phyloP scores from a whole-genome alignment of 2,329 filamentous ascomycete species.

The Penicillium sp. region DNA sequence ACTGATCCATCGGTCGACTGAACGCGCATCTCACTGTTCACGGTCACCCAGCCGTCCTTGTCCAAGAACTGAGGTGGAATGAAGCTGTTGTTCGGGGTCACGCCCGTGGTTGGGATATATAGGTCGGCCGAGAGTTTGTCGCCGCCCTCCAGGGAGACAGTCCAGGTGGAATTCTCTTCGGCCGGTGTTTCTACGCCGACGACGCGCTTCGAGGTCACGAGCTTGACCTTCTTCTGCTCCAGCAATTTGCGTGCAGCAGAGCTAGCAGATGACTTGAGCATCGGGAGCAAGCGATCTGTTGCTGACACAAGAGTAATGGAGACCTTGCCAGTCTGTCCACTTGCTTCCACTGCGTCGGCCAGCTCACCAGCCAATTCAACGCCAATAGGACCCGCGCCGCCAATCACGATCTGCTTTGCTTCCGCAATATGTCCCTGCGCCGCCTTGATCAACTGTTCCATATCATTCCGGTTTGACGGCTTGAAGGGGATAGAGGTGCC shows the following conservation, averaged over 20 bases:
- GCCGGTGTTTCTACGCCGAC: conserved; percentile 31
- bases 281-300: conserved; percentile 27
- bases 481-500: conserved; percentile 40
- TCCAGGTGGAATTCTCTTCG: conserved; percentile 37
- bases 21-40: conserved; percentile 39
- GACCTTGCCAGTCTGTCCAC: conserved; percentile 33
- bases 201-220: conserved; percentile 37
- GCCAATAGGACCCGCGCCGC: conserved; percentile 49
- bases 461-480: conserved; percentile 39
- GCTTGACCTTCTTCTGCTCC: conserved; percentile 46
- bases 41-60: conserved; percentile 48
- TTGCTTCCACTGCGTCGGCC: conserved; percentile 36
- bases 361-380: conserved; percentile 51
- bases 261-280: conserved; percentile 31
- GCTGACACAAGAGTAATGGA: conserved; percentile 39
- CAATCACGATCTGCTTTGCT: conserved; percentile 47
- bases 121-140: conserved; percentile 48
- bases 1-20: conserved; percentile 10
- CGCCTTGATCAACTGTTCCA: conserved; percentile 33
- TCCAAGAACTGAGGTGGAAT: conserved; percentile 49
- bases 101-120: conserved; percentile 53
- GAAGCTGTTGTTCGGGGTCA: conserved; percentile 51
- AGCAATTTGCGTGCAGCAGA: conserved; percentile 47
- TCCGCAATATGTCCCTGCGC: conserved; percentile 35
- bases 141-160: conserved; percentile 47